Evolutionary conservation across 148 eudicot genomes (phyloP).

Genomic region (Cornus kousa): DNA sequence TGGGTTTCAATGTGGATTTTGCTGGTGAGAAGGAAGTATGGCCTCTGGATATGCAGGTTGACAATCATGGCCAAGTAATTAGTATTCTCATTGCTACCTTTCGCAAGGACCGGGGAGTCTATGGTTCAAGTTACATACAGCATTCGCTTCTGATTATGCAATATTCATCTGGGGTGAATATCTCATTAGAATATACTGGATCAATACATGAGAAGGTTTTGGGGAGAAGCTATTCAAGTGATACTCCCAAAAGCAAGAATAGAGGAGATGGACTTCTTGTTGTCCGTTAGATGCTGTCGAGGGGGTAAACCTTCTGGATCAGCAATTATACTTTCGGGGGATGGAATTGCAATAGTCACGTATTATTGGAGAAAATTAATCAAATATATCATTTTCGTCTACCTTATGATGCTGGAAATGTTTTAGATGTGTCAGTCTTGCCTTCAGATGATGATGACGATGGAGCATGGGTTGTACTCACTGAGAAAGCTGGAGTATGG

Average conservation of each 20-base stretch:
- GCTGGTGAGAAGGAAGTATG: conserved; percentile 91
- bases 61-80: conserved; percentile 69
- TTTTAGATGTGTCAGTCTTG: conserved; percentile 87
- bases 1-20: conserved; percentile 80
- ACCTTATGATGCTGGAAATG: conserved; percentile 97
- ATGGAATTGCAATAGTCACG: conserved; percentile 91
- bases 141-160: conserved; percentile 91
- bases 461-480: conserved; percentile 90
- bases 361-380: conserved; percentile 59
- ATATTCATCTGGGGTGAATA: conserved; percentile 68
- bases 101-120: conserved; percentile 83
- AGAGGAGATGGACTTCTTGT: conserved; percentile 82
- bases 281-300: conserved; percentile 76
- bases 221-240: conserved; percentile 84
- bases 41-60: conserved; percentile 92
- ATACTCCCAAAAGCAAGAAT: conserved; percentile 90
- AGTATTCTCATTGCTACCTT: conserved; percentile 80
- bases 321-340: conserved; percentile 85
- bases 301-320: conserved; percentile 98
- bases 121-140: conserved; percentile 90
- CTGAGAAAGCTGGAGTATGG: conserved; percentile 98
- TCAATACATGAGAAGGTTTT: conserved; percentile 47
- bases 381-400: conserved; percentile 87
- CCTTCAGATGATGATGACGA: conserved; percentile 71
- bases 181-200: conserved; percentile 26